Percentiles rank a stretch among this genome's conserved stretches.
phyloP scores from a whole-genome alignment of 139 green algal species.

The Astrephomene gubernaculifera region DNA sequence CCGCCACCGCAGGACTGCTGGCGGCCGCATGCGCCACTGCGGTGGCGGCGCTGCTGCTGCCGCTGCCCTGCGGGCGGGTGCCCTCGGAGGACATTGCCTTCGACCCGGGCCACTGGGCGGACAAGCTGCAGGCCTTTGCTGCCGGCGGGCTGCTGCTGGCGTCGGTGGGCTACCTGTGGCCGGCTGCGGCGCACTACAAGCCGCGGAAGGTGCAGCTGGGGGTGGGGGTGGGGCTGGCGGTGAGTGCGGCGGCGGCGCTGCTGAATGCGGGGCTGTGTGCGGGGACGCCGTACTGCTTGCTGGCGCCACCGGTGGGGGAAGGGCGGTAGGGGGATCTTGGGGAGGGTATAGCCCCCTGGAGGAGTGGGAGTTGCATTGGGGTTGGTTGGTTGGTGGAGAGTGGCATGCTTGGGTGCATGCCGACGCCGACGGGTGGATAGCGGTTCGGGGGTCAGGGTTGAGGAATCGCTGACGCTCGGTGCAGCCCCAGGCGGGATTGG shows the following conservation, averaged over 20 bases:
- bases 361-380: too few species aligned
- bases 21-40: too few species aligned
- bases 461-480: too few species aligned
- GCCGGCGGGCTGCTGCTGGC: conserved; percentile 42
- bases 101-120: conserved; percentile 5
- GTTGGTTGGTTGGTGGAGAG: too few species aligned
- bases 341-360: too few species aligned
- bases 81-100: conserved; percentile 41
- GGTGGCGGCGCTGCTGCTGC: conserved; percentile 17
- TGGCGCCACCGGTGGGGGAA: background rate
- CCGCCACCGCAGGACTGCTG: background rate
- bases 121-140: conserved; percentile 21
- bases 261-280: conserved; percentile 46
- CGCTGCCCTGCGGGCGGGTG: background rate
- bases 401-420: too few species aligned
- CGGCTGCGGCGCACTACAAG: conserved; percentile 27
- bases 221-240: conserved; percentile 34
- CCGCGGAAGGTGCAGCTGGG: conserved; percentile 41
- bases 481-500: too few species aligned
- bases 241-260: conserved; percentile 8
- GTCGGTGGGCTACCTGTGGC: conserved; percentile 39
- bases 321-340: too few species aligned
- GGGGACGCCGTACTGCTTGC: conserved; percentile 57
- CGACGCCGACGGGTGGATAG: too few species aligned
- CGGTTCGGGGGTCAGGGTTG: too few species aligned